These are phyloP conservation scores for Lichtheimia ramosa DNA, from an alignment of 371 early-diverging fungal species.

Conservation along the genomic window DNA sequence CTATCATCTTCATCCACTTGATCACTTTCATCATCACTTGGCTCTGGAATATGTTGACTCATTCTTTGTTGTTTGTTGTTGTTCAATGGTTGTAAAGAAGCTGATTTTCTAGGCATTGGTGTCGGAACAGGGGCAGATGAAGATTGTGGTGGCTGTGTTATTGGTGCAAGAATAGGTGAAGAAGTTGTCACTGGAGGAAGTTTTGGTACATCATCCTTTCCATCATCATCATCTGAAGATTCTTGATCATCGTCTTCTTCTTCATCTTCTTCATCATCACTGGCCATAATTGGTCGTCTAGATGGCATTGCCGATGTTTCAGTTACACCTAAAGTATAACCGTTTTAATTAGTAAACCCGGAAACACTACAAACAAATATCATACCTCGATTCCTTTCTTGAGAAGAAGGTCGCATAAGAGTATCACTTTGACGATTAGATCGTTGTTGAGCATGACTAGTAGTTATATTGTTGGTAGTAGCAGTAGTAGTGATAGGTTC, in stretches of 20 bases:
- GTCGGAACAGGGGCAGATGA: not conserved
- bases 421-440: not conserved
- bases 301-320: not conserved
- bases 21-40: slow-evolving; percentile 29
- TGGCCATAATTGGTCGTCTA: slow-evolving; percentile 2
- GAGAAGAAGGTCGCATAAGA: slow-evolving; percentile 1
- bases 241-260: slow-evolving; percentile 15
- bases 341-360: not conserved
- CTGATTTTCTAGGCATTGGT: slow-evolving; percentile 5
- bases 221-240: slow-evolving; percentile 3
- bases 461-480: not conserved
- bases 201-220: not conserved
- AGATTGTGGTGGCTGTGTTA: not conserved
- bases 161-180: not conserved
- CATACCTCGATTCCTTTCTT: not conserved
- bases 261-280: slow-evolving; percentile 22
- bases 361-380: not conserved
- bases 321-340: not conserved
- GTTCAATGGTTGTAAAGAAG: slow-evolving; percentile 6
- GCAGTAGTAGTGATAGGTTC: slow-evolving; percentile 1
- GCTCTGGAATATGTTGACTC: slow-evolving; percentile 7
- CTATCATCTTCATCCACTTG: slow-evolving; percentile 9
- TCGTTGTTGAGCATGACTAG: not conserved
- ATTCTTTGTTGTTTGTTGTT: not conserved
- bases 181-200: slow-evolving; percentile 2